Percentiles rank a stretch among this genome's conserved stretches.
phyloP scores from a whole-genome alignment of 139 green algal species.

The Picochlorum sp. region DNA sequence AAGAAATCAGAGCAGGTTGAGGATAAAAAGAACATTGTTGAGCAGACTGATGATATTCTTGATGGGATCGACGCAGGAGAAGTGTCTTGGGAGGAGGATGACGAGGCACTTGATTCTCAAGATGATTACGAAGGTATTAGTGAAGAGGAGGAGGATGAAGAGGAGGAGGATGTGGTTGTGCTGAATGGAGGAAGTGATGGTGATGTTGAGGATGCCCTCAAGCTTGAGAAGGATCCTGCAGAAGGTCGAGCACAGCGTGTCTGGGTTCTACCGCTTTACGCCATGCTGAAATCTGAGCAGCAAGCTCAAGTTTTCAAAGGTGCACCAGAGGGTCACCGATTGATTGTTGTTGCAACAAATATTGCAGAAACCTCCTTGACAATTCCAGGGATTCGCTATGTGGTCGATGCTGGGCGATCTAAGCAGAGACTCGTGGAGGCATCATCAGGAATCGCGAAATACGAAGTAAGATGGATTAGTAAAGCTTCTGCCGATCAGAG shows the following conservation, averaged over 20 bases:
- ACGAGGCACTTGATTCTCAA: slow-evolving; percentile 20
- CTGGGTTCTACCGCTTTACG: slow-evolving; percentile 94
- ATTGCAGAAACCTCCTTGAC: slow-evolving; percentile 97
- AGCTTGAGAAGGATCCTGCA: slow-evolving; percentile 2
- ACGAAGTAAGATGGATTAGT: slow-evolving; percentile 78
- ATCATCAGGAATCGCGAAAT: slow-evolving; percentile 45
- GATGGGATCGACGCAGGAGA: slow-evolving; percentile 15
- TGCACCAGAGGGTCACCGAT: slow-evolving; percentile 53
- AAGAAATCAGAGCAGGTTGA: neutral
- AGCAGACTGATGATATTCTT: slow-evolving; percentile 10
- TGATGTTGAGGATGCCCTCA: neutral
- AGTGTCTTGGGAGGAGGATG: slow-evolving; percentile 1
- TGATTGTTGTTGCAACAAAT: slow-evolving; percentile 95
- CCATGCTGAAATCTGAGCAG: slow-evolving; percentile 61
- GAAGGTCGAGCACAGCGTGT: slow-evolving; percentile 17
- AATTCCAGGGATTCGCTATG: slow-evolving; percentile 88
- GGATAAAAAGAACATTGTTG: neutral
- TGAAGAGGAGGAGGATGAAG: slow-evolving; percentile 28
- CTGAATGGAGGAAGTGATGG: slow-evolving; percentile 47
- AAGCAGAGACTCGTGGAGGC: slow-evolving; percentile 74
- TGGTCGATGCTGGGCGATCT: slow-evolving; percentile 75
- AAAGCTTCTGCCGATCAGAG: slow-evolving; percentile 81
- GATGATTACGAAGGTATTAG: slow-evolving; percentile 24
- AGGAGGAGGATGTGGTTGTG: slow-evolving; percentile 46
- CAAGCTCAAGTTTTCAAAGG: slow-evolving; percentile 73